These are phyloP conservation scores for Gyrodon lividus DNA, from an alignment of 768 basidiomycete species.

Conservation along the genomic window DNA sequence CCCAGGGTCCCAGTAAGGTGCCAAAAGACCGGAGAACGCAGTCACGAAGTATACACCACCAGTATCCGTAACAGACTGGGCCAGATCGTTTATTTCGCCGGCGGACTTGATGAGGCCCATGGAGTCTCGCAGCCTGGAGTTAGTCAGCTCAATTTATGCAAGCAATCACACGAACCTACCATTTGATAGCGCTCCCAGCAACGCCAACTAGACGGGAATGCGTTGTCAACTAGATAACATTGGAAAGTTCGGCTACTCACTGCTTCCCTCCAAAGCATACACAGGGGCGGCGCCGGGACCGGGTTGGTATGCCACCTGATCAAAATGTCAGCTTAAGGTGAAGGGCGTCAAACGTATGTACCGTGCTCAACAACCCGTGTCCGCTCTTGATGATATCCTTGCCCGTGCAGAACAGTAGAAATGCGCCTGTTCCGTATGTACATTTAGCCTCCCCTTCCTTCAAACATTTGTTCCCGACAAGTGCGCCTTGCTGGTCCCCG, in stretches of 20 bases:
- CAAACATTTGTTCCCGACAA: conserved; percentile 96
- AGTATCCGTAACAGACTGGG: conserved; percentile 69
- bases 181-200: conserved; percentile 94
- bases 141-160: background rate
- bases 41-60: conserved; percentile 97
- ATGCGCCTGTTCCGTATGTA: conserved; percentile 97
- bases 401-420: conserved; percentile 94
- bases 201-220: conserved; percentile 64
- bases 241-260: conserved; percentile 44
- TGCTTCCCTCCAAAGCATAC: conserved; percentile 94
- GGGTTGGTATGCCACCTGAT: conserved; percentile 85
- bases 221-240: background rate
- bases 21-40: conserved; percentile 92
- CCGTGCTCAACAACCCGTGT: conserved; percentile 89
- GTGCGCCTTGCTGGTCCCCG: conserved; percentile 97
- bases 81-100: conserved; percentile 81
- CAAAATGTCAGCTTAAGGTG: conserved; percentile 3
- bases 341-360: conserved; percentile 29
- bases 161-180: conserved; percentile 39
- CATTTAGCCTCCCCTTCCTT: conserved; percentile 93
- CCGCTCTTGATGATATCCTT: conserved; percentile 78
- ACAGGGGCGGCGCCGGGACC: conserved; percentile 75
- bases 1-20: conserved; percentile 96
- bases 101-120: conserved; percentile 81
- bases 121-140: conserved; percentile 78